phyloP scores from a whole-genome alignment of 768 basidiomycete genomes.

The Lactarius vividus region DNA sequence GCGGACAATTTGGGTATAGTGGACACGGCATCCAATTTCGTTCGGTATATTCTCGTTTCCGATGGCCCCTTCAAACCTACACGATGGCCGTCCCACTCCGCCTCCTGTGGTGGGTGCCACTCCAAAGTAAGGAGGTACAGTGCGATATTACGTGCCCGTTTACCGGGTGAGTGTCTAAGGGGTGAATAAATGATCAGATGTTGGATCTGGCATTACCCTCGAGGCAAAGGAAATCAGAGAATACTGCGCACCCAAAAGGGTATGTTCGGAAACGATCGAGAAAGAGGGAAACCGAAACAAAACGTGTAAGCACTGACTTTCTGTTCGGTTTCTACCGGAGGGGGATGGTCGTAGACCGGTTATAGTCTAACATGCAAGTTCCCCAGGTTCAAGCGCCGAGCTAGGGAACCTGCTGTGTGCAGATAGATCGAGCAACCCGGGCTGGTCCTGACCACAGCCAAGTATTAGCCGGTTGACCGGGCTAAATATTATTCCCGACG shows the following conservation, averaged over 20 bases:
- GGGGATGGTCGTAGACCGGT: background rate
- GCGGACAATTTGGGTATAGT: background rate
- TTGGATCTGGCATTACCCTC: constrained; percentile 8
- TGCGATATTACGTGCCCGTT: background rate
- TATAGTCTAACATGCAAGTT: background rate
- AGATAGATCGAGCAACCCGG: background rate
- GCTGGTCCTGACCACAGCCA: constrained; percentile 5
- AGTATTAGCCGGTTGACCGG: background rate
- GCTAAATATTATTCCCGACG: constrained; percentile 10
- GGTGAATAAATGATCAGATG: constrained; percentile 14
- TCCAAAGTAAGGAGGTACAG: background rate
- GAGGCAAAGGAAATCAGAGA: background rate
- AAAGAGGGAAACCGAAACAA: constrained; percentile 3
- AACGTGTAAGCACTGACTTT: constrained; percentile 2
- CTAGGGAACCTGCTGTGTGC: background rate
- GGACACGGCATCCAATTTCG: background rate
- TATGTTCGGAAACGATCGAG: constrained; percentile 23
- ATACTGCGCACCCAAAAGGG: constrained; percentile 5
- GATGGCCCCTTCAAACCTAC: background rate
- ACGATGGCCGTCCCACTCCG: background rate
- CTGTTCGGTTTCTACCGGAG: constrained; percentile 14
- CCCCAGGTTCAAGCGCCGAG: constrained; percentile 2
- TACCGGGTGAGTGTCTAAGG: background rate
- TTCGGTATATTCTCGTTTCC: constrained; percentile 1
- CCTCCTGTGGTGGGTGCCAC: background rate